A percentile compares a stretch with the other conserved stretches of the same genome.
Conservation (phyloP, 495 filamentous ascomycete genomes). For the Aspergillus saccharolyticus region DNA sequence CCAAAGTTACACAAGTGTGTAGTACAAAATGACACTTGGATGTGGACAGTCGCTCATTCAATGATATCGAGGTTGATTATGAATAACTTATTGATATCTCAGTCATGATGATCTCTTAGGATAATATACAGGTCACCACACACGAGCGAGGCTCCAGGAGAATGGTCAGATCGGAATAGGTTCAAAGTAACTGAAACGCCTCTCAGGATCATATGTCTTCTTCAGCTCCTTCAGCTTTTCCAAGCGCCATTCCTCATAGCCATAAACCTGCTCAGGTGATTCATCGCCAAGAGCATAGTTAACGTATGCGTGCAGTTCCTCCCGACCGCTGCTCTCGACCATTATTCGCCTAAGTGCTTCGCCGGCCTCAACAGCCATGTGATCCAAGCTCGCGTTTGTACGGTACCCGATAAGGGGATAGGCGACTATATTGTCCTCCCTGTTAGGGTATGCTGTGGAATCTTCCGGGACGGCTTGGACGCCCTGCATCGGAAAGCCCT, state of each 20-base stretch:
- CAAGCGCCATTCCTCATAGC: constrained; percentile 44
- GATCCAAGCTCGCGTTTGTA: constrained; percentile 16
- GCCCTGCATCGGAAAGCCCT: constrained; percentile 35
- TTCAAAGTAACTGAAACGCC: constrained; percentile 9
- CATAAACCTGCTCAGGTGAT: constrained; percentile 35
- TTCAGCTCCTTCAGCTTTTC: constrained; percentile 12
- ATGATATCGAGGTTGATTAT: background rate
- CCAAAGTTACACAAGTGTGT: no score
- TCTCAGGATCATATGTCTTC: constrained; percentile 11
- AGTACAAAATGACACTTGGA: no score
- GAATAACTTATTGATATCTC: background rate
- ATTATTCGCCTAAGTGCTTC: constrained; percentile 18
- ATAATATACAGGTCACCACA: background rate
- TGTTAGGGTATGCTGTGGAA: constrained; percentile 34
- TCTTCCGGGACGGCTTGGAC: constrained; percentile 22
- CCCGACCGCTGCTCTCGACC: constrained; percentile 13
- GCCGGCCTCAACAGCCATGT: constrained; percentile 17
- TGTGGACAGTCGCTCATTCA: no score
- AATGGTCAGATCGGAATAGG: constrained; percentile 7
- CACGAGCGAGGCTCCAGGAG: background rate
- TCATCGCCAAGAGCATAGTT: constrained; percentile 48
- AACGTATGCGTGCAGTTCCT: constrained; percentile 35
- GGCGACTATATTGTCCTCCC: constrained; percentile 23
- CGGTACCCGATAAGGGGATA: constrained; percentile 16
- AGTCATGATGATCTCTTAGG: background rate